phyloP scores from a whole-genome alignment of 257 asterid genomes.

The Forsythia viridissima region DNA sequence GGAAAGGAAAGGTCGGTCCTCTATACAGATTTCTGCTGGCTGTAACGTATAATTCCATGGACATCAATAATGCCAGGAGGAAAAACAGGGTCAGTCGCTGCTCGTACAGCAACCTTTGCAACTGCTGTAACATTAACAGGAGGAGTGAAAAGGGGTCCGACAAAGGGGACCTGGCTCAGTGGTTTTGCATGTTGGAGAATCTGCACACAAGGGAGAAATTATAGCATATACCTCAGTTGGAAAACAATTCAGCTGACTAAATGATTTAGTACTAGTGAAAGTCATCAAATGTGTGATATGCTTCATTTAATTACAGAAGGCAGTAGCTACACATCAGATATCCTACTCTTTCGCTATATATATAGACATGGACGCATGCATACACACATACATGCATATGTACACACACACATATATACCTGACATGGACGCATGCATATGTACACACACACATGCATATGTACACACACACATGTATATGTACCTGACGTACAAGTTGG shows the following conservation, averaged over 20 bases:
- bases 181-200: slow-evolving; percentile 73
- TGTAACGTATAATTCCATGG: slow-evolving; percentile 67
- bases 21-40: slow-evolving; percentile 58
- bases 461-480: too few relatives aligned
- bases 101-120: slow-evolving; percentile 87
- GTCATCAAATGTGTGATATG: background rate
- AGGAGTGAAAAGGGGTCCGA: slow-evolving; percentile 82
- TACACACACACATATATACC: too few relatives aligned
- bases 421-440: too few relatives aligned
- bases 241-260: background rate
- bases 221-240: background rate
- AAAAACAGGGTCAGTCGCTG: slow-evolving; percentile 83
- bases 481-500: too few relatives aligned
- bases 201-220: slow-evolving; percentile 39
- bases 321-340: too few relatives aligned
- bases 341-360: too few relatives aligned
- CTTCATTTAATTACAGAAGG: background rate
- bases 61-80: slow-evolving; percentile 89
- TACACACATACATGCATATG: too few relatives aligned
- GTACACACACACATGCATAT: too few relatives aligned
- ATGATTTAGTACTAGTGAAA: background rate
- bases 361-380: too few relatives aligned
- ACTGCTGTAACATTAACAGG: slow-evolving; percentile 81
- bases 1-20: background rate
- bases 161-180: slow-evolving; percentile 66